Evolutionary conservation across 129 eudicot species (phyloP).

Genomic region (Mikania micrantha): DNA sequence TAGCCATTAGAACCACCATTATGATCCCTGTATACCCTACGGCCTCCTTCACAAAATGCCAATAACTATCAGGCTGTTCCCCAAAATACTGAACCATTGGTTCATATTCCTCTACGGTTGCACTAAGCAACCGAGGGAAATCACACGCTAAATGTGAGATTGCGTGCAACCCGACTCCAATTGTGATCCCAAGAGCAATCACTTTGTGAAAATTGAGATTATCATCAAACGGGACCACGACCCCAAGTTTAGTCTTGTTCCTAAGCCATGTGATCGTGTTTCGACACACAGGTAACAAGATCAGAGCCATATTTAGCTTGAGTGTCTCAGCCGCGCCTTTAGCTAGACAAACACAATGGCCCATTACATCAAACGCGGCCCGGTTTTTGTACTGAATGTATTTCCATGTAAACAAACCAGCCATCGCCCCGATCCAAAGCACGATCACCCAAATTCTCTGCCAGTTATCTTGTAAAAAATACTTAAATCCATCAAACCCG

Average conservation of each 20-base stretch:
- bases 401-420: slow-evolving; percentile 49
- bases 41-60: slow-evolving; percentile 42
- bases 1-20: slow-evolving; percentile 55
- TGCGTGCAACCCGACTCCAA: slow-evolving; percentile 50
- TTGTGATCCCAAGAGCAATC: slow-evolving; percentile 39
- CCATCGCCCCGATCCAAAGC: slow-evolving; percentile 44
- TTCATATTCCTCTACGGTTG: slow-evolving; percentile 39
- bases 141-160: slow-evolving; percentile 52
- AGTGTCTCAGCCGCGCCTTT: slow-evolving; percentile 66
- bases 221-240: slow-evolving; percentile 48
- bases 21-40: slow-evolving; percentile 50
- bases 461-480: slow-evolving; percentile 57
- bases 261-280: slow-evolving; percentile 61
- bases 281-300: slow-evolving; percentile 58
- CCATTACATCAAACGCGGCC: slow-evolving; percentile 50
- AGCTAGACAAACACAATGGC: slow-evolving; percentile 50
- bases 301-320: slow-evolving; percentile 62
- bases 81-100: slow-evolving; percentile 43
- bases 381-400: slow-evolving; percentile 55
- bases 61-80: slow-evolving; percentile 37
- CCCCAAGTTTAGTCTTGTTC: slow-evolving; percentile 45
- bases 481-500: slow-evolving; percentile 21
- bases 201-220: slow-evolving; percentile 65
- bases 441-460: slow-evolving; percentile 49
- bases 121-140: slow-evolving; percentile 50